Conservation (phyloP, 2,329 filamentous ascomycete species). For the Scedosporium minutisporum region DNA sequence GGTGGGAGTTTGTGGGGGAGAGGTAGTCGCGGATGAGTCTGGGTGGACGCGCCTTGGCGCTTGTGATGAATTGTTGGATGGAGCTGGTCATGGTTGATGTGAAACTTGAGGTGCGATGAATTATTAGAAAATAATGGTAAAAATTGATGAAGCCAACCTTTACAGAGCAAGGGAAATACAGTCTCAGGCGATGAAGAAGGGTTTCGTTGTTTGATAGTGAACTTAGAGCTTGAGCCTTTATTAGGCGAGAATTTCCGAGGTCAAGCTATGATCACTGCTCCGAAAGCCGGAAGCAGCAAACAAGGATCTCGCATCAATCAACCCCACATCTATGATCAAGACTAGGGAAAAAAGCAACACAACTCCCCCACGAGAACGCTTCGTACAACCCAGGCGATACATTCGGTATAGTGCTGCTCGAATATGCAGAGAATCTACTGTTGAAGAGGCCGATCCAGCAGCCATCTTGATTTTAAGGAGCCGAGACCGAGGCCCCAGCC, state of each 20-base stretch:
- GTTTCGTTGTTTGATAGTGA: neutral
- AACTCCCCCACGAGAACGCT: neutral
- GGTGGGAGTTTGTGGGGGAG: conserved; percentile 51
- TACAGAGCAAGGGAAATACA: no score
- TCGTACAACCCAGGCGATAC: neutral
- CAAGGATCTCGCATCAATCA: neutral
- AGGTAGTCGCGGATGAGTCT: conserved; percentile 34
- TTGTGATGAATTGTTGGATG: conserved; percentile 6
- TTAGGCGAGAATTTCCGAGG: neutral
- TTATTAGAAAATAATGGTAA: neutral
- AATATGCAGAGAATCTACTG: neutral
- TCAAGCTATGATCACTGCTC: neutral
- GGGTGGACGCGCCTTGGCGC: conserved; percentile 6
- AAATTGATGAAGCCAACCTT: no score
- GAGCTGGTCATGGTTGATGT: neutral
- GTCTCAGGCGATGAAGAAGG: no score
- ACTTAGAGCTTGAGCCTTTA: neutral
- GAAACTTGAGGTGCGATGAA: neutral
- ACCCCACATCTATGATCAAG: neutral
- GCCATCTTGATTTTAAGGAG: neutral
- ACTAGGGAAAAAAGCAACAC: neutral
- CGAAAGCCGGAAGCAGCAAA: neutral
- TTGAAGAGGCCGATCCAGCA: neutral
- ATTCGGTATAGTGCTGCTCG: neutral
- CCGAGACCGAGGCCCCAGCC: neutral